Base-by-base conservation (phyloP, 2,329 filamentous ascomycete genomes). In the Hymenoscyphus scutula region DNA sequence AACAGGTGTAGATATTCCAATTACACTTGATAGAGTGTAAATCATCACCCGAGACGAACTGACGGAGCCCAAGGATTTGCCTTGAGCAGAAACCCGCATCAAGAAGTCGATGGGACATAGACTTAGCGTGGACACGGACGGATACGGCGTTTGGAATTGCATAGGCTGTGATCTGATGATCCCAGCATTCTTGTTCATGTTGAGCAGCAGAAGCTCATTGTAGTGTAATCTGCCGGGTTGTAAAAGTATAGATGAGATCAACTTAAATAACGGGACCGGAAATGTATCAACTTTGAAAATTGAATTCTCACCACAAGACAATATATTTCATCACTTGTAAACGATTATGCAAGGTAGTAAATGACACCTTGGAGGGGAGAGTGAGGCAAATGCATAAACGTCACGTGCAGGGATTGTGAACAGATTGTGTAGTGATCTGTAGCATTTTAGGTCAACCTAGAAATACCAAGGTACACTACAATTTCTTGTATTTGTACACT, bases 231-330 rank as follows among this genome's bases (percentile, higher is more conserved):
- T 60, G 63, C 65, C 63, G 67, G 65, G 63, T 70, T 68, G 66
- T 71, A 70, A 66, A 68, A 68, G 59, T 67, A 67, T 69, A 71
- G 64, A 70, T 41, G 58, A 19, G 53, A 57, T 59, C 55, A 56
- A 51, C 51, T 58, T 58, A 58, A 34, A 58, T 34, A 57, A 59
- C 34, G 56, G 13, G 45, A 51, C 45, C 25, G 45, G 53, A 54
- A 54, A 30, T 32, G 53, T 54, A 30, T 29, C 25, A 41, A 57
- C 17, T 41, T 41, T 41, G 53, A 23, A 29, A 56, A 30, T 23
- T 55, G 4, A 17, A 2, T 32, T 23, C 29, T 34, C 13, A 5
- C 34, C 34, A 37, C 34, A 37, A 37, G 5, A 56, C 34, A 27
- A 34, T n/a, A n/a, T 34, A 17, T 37, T 19, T 8, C 19, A 4